Conservation (phyloP, 2,329 filamentous ascomycete genomes). For the Colletotrichum tamarilloi region DNA sequence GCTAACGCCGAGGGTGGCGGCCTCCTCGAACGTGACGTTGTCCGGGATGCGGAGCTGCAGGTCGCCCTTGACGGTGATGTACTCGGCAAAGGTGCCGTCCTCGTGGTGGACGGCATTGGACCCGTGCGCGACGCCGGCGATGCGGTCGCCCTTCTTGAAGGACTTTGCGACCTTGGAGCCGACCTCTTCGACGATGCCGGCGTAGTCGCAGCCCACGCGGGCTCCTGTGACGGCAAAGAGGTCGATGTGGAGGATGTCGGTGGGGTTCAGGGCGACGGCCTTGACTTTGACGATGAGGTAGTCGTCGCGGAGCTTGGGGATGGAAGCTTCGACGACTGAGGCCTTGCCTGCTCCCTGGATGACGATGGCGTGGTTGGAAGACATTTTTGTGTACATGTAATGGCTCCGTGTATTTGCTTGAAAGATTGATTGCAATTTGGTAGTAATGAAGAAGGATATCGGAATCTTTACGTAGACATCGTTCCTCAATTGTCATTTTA, state of each 20-base stretch:
- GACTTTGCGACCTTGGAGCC: slow-evolving; percentile 53
- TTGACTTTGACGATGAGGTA: slow-evolving; percentile 44
- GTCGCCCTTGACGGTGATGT: slow-evolving; percentile 50
- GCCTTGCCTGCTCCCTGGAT: slow-evolving; percentile 11
- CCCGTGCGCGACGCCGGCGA: slow-evolving; percentile 48
- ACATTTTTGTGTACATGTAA: not conserved
- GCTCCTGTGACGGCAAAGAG: not conserved
- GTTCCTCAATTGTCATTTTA: not conserved
- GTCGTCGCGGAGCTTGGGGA: slow-evolving; percentile 26
- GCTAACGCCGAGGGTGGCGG: not conserved
- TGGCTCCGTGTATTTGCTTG: not conserved
- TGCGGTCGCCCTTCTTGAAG: slow-evolving; percentile 60
- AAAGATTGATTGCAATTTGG: not conserved
- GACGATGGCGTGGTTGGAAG: slow-evolving; percentile 5
- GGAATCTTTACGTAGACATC: too few species aligned
- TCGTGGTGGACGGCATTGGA: slow-evolving; percentile 39
- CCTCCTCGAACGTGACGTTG: slow-evolving; percentile 48
- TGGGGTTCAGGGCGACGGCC: slow-evolving; percentile 46
- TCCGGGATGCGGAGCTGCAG: slow-evolving; percentile 56
- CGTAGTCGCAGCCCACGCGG: slow-evolving; percentile 24
- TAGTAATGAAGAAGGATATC: too few species aligned
- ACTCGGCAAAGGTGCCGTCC: slow-evolving; percentile 54
- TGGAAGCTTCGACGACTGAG: slow-evolving; percentile 1
- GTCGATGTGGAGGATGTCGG: slow-evolving; percentile 50
- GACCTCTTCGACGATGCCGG: slow-evolving; percentile 58